Conservation (phyloP, 352 stramenopile genomes). For the Phytophthora kernoviae region DNA sequence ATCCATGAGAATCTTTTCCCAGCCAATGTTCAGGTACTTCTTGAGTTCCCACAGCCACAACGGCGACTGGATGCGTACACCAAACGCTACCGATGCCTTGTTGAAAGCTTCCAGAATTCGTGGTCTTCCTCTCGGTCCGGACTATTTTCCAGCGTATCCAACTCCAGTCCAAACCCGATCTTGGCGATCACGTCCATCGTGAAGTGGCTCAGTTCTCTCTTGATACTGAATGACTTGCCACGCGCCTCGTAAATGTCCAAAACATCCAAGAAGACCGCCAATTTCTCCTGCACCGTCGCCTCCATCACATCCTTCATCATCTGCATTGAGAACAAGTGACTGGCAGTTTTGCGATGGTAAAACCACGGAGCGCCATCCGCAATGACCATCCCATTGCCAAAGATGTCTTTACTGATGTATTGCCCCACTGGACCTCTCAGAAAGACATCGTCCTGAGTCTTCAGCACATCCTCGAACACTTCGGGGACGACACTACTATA, state of each 20-base stretch:
- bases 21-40: constrained; percentile 38
- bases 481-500: constrained; percentile 45
- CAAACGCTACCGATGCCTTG: constrained; percentile 32
- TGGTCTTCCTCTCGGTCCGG: constrained; percentile 40
- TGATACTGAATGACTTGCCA: constrained; percentile 36
- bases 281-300: constrained; percentile 35
- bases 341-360: constrained; percentile 77
- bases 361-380: constrained; percentile 49
- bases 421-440: constrained; percentile 46
- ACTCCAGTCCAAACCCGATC: constrained; percentile 54
- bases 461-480: constrained; percentile 53
- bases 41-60: constrained; percentile 45
- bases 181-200: constrained; percentile 70
- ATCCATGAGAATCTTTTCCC: constrained; percentile 46
- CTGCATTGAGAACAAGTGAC: constrained; percentile 81
- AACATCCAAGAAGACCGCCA: constrained; percentile 31
- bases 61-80: constrained; percentile 36
- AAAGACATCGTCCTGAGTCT: constrained; percentile 70
- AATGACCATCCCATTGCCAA: constrained; percentile 63
- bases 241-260: constrained; percentile 24
- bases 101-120: constrained; percentile 58
- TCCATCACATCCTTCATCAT: constrained; percentile 57
- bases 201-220: constrained; percentile 55
- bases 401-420: constrained; percentile 49
- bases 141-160: constrained; percentile 45